Evolutionary conservation across 148 eudicot species (phyloP).

Genomic region (Silene uniflora): DNA sequence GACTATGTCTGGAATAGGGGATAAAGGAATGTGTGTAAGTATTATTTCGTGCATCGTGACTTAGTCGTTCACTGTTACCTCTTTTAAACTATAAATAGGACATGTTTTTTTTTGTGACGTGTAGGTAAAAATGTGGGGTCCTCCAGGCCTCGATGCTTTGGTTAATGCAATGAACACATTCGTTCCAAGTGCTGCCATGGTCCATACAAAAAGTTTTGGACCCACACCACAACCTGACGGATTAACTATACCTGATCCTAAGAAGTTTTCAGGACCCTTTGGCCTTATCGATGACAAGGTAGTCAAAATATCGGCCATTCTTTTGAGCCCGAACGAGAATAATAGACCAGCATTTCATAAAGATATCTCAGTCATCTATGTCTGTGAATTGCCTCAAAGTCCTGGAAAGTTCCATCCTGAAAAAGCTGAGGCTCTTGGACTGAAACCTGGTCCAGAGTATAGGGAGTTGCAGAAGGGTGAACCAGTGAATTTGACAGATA

Average conservation of each 20-base stretch:
- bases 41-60: not conserved
- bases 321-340: slow-evolving; percentile 44
- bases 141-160: slow-evolving; percentile 67
- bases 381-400: slow-evolving; percentile 80
- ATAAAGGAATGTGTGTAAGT: slow-evolving; percentile 87
- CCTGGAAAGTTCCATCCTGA: slow-evolving; percentile 78
- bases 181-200: slow-evolving; percentile 92
- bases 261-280: slow-evolving; percentile 40
- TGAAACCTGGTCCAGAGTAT: slow-evolving; percentile 67
- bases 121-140: slow-evolving; percentile 85
- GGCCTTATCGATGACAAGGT: slow-evolving; percentile 69
- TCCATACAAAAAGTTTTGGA: slow-evolving; percentile 77
- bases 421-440: slow-evolving; percentile 76
- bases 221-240: slow-evolving; percentile 37
- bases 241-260: slow-evolving; percentile 26
- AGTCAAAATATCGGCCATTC: slow-evolving; percentile 81
- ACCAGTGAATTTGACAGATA: slow-evolving; percentile 61
- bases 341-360: slow-evolving; percentile 23
- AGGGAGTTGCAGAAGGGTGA: slow-evolving; percentile 61
- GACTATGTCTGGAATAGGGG: slow-evolving; percentile 89
- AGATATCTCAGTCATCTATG: slow-evolving; percentile 70
- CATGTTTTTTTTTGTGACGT: slow-evolving; percentile 18
- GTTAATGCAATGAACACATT: slow-evolving; percentile 79
- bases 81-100: not conserved
- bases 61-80: slow-evolving; percentile 6